A percentile compares a stretch with the other conserved stretches of the same genome.
Conservation (phyloP, 257 asterid genomes). For the Rhazya stricta region DNA sequence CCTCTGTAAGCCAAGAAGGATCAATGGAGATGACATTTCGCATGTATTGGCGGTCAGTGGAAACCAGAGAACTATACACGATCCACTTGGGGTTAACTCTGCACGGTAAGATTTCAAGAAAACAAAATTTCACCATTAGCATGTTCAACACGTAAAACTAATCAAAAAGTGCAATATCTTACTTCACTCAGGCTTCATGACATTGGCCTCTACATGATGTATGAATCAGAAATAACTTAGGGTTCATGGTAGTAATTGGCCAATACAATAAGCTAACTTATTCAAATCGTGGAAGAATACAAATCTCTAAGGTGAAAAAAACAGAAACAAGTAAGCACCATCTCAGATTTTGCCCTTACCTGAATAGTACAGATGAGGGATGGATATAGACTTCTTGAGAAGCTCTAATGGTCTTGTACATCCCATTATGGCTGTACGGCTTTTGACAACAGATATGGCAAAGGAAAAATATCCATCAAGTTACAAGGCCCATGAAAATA, state of each 20-base stretch:
- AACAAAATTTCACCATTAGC: background rate
- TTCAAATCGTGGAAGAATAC: background rate
- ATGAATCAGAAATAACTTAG: background rate
- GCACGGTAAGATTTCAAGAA: slow-evolving; percentile 18
- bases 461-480: slow-evolving; percentile 7
- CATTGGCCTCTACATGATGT: background rate
- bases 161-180: background rate
- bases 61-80: slow-evolving; percentile 73
- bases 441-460: slow-evolving; percentile 17
- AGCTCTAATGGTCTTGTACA: slow-evolving; percentile 79
- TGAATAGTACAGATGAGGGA: slow-evolving; percentile 92
- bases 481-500: background rate
- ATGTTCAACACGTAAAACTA: background rate
- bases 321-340: background rate
- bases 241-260: background rate
- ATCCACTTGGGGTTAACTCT: slow-evolving; percentile 96
- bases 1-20: slow-evolving; percentile 84
- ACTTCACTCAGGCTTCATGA: background rate
- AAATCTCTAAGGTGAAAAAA: background rate
- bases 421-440: slow-evolving; percentile 88
- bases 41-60: slow-evolving; percentile 95
- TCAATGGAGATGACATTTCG: slow-evolving; percentile 81
- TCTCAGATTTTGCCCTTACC: slow-evolving; percentile 36
- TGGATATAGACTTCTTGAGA: slow-evolving; percentile 93
- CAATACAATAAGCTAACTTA: background rate